Conservation (phyloP, 257 asterid genomes). For the Solanum dulcamara region DNA sequence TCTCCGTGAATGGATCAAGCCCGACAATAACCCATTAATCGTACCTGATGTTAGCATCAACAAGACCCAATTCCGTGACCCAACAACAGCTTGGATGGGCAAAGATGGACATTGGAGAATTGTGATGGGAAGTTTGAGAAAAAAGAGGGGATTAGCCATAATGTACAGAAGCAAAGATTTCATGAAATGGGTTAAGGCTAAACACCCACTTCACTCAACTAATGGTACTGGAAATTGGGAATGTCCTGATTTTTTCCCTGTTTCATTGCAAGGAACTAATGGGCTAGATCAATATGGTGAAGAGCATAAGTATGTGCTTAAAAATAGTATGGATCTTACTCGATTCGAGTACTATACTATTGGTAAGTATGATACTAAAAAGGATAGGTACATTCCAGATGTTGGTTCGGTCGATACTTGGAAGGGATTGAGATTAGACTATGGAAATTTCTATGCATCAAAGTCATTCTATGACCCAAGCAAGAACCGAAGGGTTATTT, state of each 20-base stretch:
- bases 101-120: slow-evolving; percentile 34
- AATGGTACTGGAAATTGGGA: slow-evolving; percentile 36
- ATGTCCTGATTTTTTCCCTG: slow-evolving; percentile 46
- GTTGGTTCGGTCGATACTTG: slow-evolving; percentile 17
- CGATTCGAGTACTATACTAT: slow-evolving; percentile 39
- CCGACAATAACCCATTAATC: slow-evolving; percentile 31
- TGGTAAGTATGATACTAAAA: slow-evolving; percentile 14
- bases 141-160: slow-evolving; percentile 15
- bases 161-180: slow-evolving; percentile 32
- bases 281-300: slow-evolving; percentile 16
- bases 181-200: slow-evolving; percentile 29
- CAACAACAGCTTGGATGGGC: slow-evolving; percentile 47
- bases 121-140: slow-evolving; percentile 13
- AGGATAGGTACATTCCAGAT: slow-evolving; percentile 28
- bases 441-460: slow-evolving; percentile 46
- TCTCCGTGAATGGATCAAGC: slow-evolving; percentile 35
- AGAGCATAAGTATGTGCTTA: slow-evolving; percentile 16
- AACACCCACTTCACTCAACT: slow-evolving; percentile 29
- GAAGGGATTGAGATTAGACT: slow-evolving; percentile 37
- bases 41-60: slow-evolving; percentile 6
- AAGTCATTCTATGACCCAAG: slow-evolving; percentile 33
- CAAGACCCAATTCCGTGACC: slow-evolving; percentile 39
- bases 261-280: neutral
- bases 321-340: slow-evolving; percentile 28
- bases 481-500: slow-evolving; percentile 28